Conservation (phyloP, 106 monocot genomes). For the Agapanthus africanus region DNA sequence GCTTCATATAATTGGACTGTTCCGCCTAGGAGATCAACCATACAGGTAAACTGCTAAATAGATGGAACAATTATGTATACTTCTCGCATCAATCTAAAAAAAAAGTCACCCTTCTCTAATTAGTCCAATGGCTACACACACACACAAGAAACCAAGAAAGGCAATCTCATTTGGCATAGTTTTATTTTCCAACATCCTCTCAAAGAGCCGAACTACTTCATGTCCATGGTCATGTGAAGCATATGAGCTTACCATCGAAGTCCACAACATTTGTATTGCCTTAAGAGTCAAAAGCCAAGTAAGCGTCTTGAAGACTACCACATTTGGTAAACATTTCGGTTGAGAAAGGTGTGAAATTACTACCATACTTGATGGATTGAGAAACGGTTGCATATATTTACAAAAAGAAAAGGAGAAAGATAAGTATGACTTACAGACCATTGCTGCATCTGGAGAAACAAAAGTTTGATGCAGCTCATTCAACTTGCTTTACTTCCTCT, state of each 20-base stretch:
- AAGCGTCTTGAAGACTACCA: constrained; percentile 65
- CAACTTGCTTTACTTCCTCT: too few relatives aligned
- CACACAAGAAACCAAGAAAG: constrained; percentile 55
- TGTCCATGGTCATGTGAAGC: constrained; percentile 48
- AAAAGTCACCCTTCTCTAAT: constrained; percentile 45
- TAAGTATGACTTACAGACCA: too few relatives aligned
- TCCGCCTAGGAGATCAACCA: constrained; percentile 77
- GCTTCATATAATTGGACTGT: constrained; percentile 44
- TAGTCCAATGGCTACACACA: constrained; percentile 65
- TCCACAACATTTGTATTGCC: constrained; percentile 50
- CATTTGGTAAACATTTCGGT: constrained; percentile 83
- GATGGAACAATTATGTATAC: constrained; percentile 39
- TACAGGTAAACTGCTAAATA: constrained; percentile 67
- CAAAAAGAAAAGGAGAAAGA: too few relatives aligned
- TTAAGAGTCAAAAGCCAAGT: constrained; percentile 24
- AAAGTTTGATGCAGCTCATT: too few relatives aligned
- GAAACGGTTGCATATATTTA: too few relatives aligned
- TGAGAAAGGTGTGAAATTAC: too few relatives aligned
- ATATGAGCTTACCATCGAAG: constrained; percentile 56
- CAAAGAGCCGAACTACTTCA: constrained; percentile 46
- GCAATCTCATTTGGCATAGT: constrained; percentile 74
- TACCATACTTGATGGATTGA: too few relatives aligned
- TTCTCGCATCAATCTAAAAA: constrained; percentile 59
- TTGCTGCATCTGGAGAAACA: too few relatives aligned
- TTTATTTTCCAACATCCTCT: constrained; percentile 49